Evolutionary conservation across 192 early-diverging fungal genomes (phyloP), one percentile per base, ranked within the genome.

Genomic region (Backusella parvicylindrica): DNA sequence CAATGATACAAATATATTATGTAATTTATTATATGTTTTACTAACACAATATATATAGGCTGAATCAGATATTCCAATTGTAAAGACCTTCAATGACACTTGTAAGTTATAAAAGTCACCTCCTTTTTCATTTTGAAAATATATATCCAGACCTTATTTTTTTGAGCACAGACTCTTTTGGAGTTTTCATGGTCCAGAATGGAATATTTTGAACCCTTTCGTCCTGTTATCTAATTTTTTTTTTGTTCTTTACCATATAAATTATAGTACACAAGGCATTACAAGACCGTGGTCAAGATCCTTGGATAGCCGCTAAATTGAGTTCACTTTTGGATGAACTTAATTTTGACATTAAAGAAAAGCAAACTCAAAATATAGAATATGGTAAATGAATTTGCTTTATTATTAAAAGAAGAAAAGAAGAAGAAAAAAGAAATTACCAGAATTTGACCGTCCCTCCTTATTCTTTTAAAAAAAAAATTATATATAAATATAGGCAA

Each of bases 261-360:
- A 30, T 73, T 28, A 32, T 78, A 78, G 76, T 78, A 16, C n/a
- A 31, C 6, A 35, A 26, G 6, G 7, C 64, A 26, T 67, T 78
- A 26, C 37, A 68, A 40, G 65, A 73, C 26, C 64, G 71, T 60
- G 71, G 65, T n/a, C 77, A 73, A 56, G 71, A 78, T 63, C 77
- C 77, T 60, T 73, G 15, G 12, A 68, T 78, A 47, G 70, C 43
- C 6, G 7, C 40, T 18, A 43, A 78, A 60, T 50, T 78, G 41
- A 35, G 60, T 21, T 38, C 36, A 8, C 23, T 78, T 40, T 68
- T 78, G 33, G 15, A 13, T 18, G 65, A 72, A 3, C 12, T 23
- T 23, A 13, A 41, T 37, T 78, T 78, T 60, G 65, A 78, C 9
- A 8, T 72, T 21, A 56, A 68, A 6, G 47, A 78, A 16, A 16